Conservation (phyloP, 2,329 filamentous ascomycete species). For the Diaporthe caulivora region DNA sequence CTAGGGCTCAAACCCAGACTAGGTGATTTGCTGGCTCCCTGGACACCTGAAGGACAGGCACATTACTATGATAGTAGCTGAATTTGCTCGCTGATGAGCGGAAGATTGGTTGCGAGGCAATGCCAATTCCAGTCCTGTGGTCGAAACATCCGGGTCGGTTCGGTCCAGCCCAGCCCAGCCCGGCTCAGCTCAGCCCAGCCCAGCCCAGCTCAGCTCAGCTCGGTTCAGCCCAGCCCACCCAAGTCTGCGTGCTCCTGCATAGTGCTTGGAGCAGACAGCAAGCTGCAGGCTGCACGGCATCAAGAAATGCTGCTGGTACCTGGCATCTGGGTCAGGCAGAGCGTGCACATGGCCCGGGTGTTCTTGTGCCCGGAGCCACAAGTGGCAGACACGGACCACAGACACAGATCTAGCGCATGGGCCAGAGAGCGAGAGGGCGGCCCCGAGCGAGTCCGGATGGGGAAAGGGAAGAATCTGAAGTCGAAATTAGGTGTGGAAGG, state of each 20-base stretch:
- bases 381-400: background rate
- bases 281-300: background rate
- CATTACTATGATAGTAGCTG: no score
- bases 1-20: no score
- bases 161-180: background rate
- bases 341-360: background rate
- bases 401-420: background rate
- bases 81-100: background rate
- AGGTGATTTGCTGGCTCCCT: slow-evolving; percentile 19
- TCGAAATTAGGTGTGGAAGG: slow-evolving; percentile 29
- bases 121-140: no score
- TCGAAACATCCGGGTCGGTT: background rate
- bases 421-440: background rate
- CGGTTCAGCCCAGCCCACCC: no score
- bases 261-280: no score
- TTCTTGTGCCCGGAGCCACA: background rate
- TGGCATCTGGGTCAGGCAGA: no score
- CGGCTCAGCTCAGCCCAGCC: background rate
- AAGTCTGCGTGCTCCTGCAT: no score
- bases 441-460: background rate
- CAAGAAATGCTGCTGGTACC: no score
- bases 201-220: background rate
- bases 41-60: no score
- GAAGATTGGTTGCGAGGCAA: slow-evolving; percentile 24
- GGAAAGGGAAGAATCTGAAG: background rate